Conservation (phyloP, 805 yeast genomes). For the Lachancea dasiensis region DNA sequence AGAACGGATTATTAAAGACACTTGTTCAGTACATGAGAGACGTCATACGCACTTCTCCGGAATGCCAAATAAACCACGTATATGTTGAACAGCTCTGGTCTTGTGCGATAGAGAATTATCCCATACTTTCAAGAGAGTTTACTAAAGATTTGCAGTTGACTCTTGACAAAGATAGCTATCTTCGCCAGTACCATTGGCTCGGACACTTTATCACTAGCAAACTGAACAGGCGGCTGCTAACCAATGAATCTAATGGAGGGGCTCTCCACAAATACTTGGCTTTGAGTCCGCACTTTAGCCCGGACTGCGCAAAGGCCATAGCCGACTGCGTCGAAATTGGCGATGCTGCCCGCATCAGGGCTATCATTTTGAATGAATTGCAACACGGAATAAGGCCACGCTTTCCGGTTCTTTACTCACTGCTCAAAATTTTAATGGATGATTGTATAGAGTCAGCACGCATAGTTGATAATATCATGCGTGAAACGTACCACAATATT, state of each 20-base stretch:
- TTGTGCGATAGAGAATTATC: conserved; percentile 18
- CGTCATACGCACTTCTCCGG: conserved; percentile 3
- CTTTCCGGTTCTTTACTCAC: conserved; percentile 17
- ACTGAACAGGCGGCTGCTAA: neutral
- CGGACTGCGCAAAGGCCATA: conserved; percentile 3
- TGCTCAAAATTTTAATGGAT: conserved; percentile 17
- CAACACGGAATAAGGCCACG: conserved; percentile 22
- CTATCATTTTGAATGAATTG: conserved; percentile 14
- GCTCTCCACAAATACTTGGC: conserved; percentile 4
- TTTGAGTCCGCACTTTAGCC: conserved; percentile 10
- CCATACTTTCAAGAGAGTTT: conserved; percentile 18
- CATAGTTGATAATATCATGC: conserved; percentile 15
- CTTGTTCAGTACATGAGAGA: conserved; percentile 17
- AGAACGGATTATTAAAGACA: conserved; percentile 15
- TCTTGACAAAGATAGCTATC: conserved; percentile 11
- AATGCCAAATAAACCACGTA: conserved; percentile 6
- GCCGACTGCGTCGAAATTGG: conserved; percentile 1
- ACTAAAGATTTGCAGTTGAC: conserved; percentile 21
- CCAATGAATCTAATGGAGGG: neutral
- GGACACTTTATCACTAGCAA: conserved; percentile 5
- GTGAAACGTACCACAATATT: conserved; percentile 12
- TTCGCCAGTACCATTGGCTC: conserved; percentile 15
- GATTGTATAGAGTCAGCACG: conserved; percentile 16
- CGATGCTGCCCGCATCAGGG: conserved; percentile 14
- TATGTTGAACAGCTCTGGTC: conserved; percentile 20